A percentile compares a stretch with the other conserved stretches of the same genome.
Evolutionary conservation across 169 alveolate species (phyloP).

Genomic region (Plasmodium sp.): DNA sequence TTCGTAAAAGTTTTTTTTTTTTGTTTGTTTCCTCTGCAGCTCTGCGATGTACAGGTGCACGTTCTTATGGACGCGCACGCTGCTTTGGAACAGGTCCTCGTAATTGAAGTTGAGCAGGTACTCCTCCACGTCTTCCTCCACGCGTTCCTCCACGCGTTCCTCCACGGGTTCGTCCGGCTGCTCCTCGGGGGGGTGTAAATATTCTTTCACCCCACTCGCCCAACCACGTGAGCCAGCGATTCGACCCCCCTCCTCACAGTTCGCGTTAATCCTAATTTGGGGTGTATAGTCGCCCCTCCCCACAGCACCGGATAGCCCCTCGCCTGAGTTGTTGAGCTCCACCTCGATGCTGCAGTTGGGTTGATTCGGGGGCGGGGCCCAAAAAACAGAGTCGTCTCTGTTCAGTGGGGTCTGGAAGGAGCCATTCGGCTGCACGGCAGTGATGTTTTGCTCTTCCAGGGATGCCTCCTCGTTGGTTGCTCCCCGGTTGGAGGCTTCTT

Average conservation of each 20-base stretch:
- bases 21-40: conserved; percentile 18
- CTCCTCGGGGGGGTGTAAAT: background rate
- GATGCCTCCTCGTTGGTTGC: background rate
- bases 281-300: background rate
- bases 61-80: conserved; percentile 9
- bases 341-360: background rate
- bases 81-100: conserved; percentile 45
- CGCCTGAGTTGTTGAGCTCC: background rate
- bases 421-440: background rate
- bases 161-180: background rate
- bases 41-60: conserved; percentile 39
- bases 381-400: background rate
- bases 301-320: background rate
- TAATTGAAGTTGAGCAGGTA: conserved; percentile 48
- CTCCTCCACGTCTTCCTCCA: conserved; percentile 37
- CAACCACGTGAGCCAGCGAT: background rate
- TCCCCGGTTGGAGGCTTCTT: background rate
- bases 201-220: background rate
- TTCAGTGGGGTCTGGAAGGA: background rate
- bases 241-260: background rate
- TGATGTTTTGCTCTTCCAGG: background rate
- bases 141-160: background rate
- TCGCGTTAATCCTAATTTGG: conserved; percentile 1
- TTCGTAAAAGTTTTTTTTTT: conserved; percentile 57
- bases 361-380: background rate